These are phyloP conservation scores for Penicillium sp. DNA, from an alignment of 2,329 filamentous ascomycete genomes.

Conservation along the genomic window DNA sequence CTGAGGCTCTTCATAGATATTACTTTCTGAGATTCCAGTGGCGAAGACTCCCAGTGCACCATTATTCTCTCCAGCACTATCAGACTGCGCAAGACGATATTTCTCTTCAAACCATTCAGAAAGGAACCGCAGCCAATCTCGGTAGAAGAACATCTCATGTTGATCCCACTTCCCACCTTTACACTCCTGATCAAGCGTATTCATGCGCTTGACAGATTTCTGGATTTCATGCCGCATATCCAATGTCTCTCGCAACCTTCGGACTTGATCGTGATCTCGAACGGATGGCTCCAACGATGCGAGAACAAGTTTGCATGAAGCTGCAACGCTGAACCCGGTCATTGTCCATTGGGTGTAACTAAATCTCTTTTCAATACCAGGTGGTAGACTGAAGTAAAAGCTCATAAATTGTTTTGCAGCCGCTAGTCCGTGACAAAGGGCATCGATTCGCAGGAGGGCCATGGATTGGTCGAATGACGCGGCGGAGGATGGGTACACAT, in stretches of 20 bases:
- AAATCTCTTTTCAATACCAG: constrained; percentile 5
- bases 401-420: constrained; percentile 7
- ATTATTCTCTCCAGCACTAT: no score
- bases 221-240: no score
- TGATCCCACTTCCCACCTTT: constrained; percentile 2
- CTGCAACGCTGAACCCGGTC: constrained; percentile 6
- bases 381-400: constrained; percentile 3
- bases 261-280: no score
- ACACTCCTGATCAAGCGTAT: no score
- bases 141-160: constrained; percentile 8
- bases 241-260: no score
- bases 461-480: constrained; percentile 2
- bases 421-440: constrained; percentile 7
- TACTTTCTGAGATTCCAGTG: no score
- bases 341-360: constrained; percentile 8
- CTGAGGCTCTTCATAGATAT: no score
- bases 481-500: constrained; percentile 5
- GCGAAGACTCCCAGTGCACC: no score
- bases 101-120: constrained; percentile 10
- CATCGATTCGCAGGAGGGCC: constrained; percentile 2
- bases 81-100: constrained; percentile 8
- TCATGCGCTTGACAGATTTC: no score
- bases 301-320: constrained; percentile 10
- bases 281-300: no score
- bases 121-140: constrained; percentile 7